A percentile compares a stretch with the other conserved stretches of the same genome.
Conservation (phyloP, 352 stramenopile species). For the Phytophthora cactorum region DNA sequence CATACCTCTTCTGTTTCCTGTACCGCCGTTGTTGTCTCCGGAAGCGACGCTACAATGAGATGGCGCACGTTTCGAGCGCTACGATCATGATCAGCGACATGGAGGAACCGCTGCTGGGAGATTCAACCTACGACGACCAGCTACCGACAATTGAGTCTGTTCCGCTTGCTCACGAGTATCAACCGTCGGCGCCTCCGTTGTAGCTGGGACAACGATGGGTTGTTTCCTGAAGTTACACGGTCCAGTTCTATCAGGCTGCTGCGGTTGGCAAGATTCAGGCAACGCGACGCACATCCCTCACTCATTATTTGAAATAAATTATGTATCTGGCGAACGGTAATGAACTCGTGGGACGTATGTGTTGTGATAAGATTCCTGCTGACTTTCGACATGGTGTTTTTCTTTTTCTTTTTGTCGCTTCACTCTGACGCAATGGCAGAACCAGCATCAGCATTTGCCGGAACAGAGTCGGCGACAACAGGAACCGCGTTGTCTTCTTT, state of each 20-base stretch:
- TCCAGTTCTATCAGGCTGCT: constrained; percentile 1
- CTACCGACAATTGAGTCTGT: constrained; percentile 36
- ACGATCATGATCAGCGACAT: constrained; percentile 61
- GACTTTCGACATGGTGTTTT: constrained; percentile 2
- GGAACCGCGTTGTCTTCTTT: constrained; percentile 38
- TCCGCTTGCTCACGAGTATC: constrained; percentile 61
- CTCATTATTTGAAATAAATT: constrained; percentile 38
- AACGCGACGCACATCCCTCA: background rate
- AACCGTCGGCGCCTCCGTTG: constrained; percentile 71
- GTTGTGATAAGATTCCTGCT: constrained; percentile 16
- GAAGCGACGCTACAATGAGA: constrained; percentile 16
- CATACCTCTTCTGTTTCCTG: constrained; percentile 59
- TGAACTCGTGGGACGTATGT: constrained; percentile 1
- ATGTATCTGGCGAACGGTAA: constrained; percentile 24
- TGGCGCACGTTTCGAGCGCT: constrained; percentile 31
- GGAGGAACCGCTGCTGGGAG: constrained; percentile 67
- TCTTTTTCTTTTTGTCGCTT: background rate
- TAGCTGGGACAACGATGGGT: constrained; percentile 35
- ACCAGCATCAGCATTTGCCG: constrained; percentile 8
- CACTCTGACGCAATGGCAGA: constrained; percentile 11
- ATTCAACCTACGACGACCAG: constrained; percentile 50
- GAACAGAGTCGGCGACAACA: background rate
- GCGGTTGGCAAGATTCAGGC: background rate
- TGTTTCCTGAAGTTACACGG: constrained; percentile 1
- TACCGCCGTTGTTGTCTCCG: constrained; percentile 44